A percentile compares a stretch with the other conserved stretches of the same genome.
These are phyloP conservation scores for Aspergillus avenaceus DNA, from an alignment of 495 filamentous ascomycete genomes.

Conservation along the genomic window DNA sequence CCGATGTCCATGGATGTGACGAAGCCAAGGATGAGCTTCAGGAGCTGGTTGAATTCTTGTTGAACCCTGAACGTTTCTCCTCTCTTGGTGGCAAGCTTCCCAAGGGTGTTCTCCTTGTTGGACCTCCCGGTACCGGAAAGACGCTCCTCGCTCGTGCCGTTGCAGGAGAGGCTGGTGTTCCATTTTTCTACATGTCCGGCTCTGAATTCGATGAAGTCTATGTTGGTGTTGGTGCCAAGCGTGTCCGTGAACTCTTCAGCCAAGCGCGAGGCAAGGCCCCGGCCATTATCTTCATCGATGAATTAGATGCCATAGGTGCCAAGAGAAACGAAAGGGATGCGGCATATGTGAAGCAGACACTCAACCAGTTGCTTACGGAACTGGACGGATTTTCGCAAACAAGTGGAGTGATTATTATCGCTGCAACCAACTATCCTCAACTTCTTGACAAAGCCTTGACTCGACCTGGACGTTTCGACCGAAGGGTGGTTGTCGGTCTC, in stretches of 20 bases:
- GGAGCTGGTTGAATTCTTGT: conserved; percentile 92
- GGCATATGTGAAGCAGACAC: conserved; percentile 93
- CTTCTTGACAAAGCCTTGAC: conserved; percentile 91
- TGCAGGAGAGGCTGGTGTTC: conserved; percentile 93
- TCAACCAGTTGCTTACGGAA: conserved; percentile 97
- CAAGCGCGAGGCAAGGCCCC: conserved; percentile 85
- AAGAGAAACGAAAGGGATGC: conserved; percentile 91
- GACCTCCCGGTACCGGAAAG: conserved; percentile 96
- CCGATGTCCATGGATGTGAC: conserved; percentile 94
- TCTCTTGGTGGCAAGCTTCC: conserved; percentile 92
- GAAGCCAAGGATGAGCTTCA: conserved; percentile 98
- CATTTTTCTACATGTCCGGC: conserved; percentile 99
- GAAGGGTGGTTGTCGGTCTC: conserved; percentile 79
- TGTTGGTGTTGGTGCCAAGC: conserved; percentile 95
- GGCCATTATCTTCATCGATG: conserved; percentile 97
- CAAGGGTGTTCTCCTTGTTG: conserved; percentile 92
- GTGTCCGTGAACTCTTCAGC: conserved; percentile 91
- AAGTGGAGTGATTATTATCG: conserved; percentile 90
- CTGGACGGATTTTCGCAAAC: conserved; percentile 95
- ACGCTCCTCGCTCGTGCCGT: conserved; percentile 96
- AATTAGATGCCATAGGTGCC: conserved; percentile 92
- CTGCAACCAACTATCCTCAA: conserved; percentile 93
- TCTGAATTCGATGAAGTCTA: conserved; percentile 98
- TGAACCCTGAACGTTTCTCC: conserved; percentile 86
- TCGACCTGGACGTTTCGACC: conserved; percentile 91